Percentiles rank a stretch among this genome's conserved stretches.
phyloP scores from a whole-genome alignment of 148 eudicot genomes.

The Vaccinium macrocarpon region DNA sequence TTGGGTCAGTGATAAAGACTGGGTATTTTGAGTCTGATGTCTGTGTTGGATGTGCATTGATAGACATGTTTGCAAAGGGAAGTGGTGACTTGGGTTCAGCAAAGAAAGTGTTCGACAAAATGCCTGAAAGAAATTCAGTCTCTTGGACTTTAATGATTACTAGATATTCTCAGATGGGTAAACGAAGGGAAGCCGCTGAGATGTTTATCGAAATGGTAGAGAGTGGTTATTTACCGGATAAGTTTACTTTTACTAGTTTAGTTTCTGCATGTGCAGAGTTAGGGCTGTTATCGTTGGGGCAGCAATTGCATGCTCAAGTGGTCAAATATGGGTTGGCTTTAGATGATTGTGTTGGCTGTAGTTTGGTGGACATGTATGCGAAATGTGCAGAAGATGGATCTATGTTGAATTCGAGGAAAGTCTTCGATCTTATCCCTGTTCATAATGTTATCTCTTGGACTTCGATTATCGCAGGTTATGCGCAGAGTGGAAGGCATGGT shows the following conservation, averaged over 20 bases:
- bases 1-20: conserved; percentile 47
- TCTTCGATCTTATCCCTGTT: conserved; percentile 5
- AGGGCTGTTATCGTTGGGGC: conserved; percentile 34
- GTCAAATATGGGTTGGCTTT: conserved; percentile 32
- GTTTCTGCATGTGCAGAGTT: conserved; percentile 54
- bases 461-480: conserved; percentile 53
- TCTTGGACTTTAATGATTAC: neutral
- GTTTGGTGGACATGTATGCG: conserved; percentile 63
- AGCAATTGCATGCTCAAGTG: conserved; percentile 48
- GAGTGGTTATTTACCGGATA: conserved; percentile 17
- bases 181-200: conserved; percentile 24
- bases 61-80: conserved; percentile 52
- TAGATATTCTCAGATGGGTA: neutral
- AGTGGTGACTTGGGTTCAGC: conserved; percentile 22
- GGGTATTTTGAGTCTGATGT: conserved; percentile 48
- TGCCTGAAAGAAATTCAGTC: neutral
- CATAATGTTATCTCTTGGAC: conserved; percentile 72
- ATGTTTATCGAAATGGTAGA: neutral
- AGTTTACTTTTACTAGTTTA: neutral
- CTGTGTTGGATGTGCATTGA: conserved; percentile 61
- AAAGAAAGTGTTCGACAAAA: neutral
- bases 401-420: conserved; percentile 14
- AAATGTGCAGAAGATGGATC: conserved; percentile 40
- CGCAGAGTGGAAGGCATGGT: conserved; percentile 39
- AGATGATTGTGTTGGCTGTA: conserved; percentile 59